Base-by-base conservation (phyloP, 1,139 yeast species). In the Kodamaea anthophila region DNA sequence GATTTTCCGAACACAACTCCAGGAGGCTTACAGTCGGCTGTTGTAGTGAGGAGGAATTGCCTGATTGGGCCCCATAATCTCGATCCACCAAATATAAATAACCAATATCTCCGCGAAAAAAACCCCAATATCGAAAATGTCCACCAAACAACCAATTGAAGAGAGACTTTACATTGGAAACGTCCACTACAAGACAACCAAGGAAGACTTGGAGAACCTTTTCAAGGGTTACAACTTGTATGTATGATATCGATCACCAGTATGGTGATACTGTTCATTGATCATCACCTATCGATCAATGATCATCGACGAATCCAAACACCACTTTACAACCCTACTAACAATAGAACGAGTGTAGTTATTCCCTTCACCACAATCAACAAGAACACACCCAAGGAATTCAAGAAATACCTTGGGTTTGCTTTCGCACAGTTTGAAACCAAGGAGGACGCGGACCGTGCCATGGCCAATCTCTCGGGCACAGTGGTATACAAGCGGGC, bases 171-270 rank as follows among this genome's bases (percentile, higher is more conserved):
- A 46, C 38, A 32, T 76, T 35, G 73, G 75, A 33, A 76, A 76
- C 44, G 69, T 76, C 37, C 72, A 71, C 46, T 74, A 58, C 48
- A 53, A 62, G 29, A 70, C 78, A 23, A 68, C 71, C 19, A 79
- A 73, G 46, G 68, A 61, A 4, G 80, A 74, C 32, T 59, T 76
- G 38, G 49, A 48, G 31, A 63, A 59, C 22, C 63, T 68, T 39
- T 62, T 75, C 38, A 55, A 54, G 34, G 65, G 51, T n/a, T 59
- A 54, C 34, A 53, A 52, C 11, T 62, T 60, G 62, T 57, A 55
- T 26, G 63, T 54, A 41, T 37, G 10, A 18, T 9, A 16, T 15
- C 10, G 16, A 22, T 5, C 9, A 14, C n/a, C n/a, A n/a, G n/a
- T n/a, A n/a, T n/a, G n/a, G n/a, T n/a, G n/a, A n/a, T n/a, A n/a